Conservation (phyloP, 257 asterid species). For the Solanum chiquidenum region DNA sequence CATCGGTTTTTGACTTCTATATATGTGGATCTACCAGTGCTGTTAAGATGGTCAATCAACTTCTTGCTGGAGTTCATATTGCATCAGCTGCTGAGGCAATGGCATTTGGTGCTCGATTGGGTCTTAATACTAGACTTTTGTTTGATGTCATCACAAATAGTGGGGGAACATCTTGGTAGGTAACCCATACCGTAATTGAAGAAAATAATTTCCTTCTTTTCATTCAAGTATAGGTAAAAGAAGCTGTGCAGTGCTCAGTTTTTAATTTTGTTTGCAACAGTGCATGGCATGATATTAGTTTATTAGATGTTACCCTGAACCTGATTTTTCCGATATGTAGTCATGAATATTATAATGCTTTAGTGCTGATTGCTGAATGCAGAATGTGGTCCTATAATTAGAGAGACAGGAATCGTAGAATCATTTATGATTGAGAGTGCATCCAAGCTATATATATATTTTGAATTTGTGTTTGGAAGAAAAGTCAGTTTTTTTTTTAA, state of each 20-base stretch:
- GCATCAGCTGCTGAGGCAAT: slow-evolving; percentile 98
- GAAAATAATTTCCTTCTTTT: background rate
- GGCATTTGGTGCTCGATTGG: slow-evolving; percentile 88
- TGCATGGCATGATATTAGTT: background rate
- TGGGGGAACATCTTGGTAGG: slow-evolving; percentile 91
- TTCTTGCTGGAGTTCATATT: slow-evolving; percentile 99
- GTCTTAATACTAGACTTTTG: slow-evolving; percentile 67
- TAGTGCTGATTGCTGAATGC: background rate
- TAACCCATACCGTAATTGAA: background rate
- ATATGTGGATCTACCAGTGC: slow-evolving; percentile 32
- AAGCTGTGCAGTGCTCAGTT: background rate
- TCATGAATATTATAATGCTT: background rate
- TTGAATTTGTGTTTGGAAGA: background rate
- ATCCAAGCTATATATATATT: background rate
- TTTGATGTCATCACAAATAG: slow-evolving; percentile 66
- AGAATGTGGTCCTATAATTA: background rate
- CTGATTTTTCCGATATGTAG: background rate
- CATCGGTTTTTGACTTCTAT: background rate
- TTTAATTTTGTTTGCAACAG: background rate
- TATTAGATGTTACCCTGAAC: background rate
- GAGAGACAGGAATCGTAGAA: background rate
- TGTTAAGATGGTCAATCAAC: slow-evolving; percentile 94
- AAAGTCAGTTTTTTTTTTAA: background rate
- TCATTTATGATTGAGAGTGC: background rate
- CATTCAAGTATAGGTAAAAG: slow-evolving; percentile 2